These are phyloP conservation scores for Martensiomyces pterosporus DNA, from an alignment of 192 early-diverging fungal species.

Conservation along the genomic window DNA sequence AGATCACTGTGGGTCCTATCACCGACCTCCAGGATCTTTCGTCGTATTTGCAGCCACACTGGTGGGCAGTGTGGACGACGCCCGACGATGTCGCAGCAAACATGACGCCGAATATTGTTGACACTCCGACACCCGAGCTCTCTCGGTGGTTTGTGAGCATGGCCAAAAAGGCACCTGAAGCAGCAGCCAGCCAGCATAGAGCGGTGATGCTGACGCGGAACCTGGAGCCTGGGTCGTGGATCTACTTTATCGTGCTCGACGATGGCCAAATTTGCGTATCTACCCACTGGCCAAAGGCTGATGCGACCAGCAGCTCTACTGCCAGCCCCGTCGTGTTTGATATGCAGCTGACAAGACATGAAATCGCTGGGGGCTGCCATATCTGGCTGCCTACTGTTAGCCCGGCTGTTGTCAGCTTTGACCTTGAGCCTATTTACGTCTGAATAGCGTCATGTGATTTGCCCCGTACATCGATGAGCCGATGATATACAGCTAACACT, in stretches of 20 bases:
- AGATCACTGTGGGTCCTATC: conserved; percentile 24
- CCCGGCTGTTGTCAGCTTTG: conserved; percentile 24
- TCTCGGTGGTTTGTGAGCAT: conserved; percentile 13
- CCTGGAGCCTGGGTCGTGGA: conserved; percentile 16
- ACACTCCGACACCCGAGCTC: conserved; percentile 9
- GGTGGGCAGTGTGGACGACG: conserved; percentile 33
- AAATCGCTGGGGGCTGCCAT: conserved; percentile 7
- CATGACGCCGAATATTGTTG: conserved; percentile 2
- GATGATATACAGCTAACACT: too few relatives aligned
- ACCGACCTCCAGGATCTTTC: conserved; percentile 21
- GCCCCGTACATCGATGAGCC: too few relatives aligned
- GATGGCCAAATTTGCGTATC: conserved; percentile 21
- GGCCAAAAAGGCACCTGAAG: too few relatives aligned
- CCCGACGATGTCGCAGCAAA: background rate
- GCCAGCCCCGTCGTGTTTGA: conserved; percentile 18
- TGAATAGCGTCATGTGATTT: too few relatives aligned
- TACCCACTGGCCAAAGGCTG: background rate
- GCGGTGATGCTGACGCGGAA: conserved; percentile 11
- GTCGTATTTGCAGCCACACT: conserved; percentile 38
- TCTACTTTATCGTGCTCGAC: conserved; percentile 17
- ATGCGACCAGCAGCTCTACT: too few relatives aligned
- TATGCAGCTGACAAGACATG: too few relatives aligned
- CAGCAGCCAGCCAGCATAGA: too few relatives aligned
- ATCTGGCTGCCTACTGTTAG: conserved; percentile 33
- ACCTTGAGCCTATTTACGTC: too few relatives aligned